Evolutionary conservation across 352 stramenopile genomes (phyloP), one percentile per base, ranked within the genome.

Genomic region (Phytophthora palmivora): DNA sequence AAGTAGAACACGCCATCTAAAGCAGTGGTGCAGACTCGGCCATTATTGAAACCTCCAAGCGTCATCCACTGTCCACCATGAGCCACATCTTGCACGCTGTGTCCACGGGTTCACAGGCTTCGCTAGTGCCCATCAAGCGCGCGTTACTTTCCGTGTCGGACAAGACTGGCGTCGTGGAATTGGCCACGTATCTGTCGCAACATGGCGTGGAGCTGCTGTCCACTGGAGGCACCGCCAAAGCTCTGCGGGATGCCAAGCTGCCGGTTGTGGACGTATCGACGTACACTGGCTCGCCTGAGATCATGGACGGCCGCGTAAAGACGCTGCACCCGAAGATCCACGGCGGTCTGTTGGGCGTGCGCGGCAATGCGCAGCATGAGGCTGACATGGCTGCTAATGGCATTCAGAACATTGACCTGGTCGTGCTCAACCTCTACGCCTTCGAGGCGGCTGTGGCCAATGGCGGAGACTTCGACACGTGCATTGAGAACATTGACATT

Each of bases 401-500:
- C 58, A 99, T 99, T 73, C 80, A 96, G 63, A 89, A 92, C 51
- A 99, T 99, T 74, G 98, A 99, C 74, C 90, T 99, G 63, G 98
- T 99, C 15, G 94, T 99, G 60, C 83, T 99, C 42, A 99, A 99
- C 78, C 78, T 99, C 26, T 99, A 99, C 80, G 96, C 98, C 14
- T 99, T 99, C 69, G 97, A 99, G 70, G 86, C 89, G 4, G 99
- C 98, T 4, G 97, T 99, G 14, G 90, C 93, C 15, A 88, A 78
- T 28, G 86, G 84, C 36, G 76, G 87, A 19, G 84, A 94, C 60
- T 99, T 99, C 70, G 97, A 98, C 71, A 98, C 97, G 65, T 99
- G 97, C 85, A 98, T 99, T 69, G 98, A 99, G 77, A 99, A 99
- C 85, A 99, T 99, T 72, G 98, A 99, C 76, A 99, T 99, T 79